Conservation (phyloP, 106 monocot species). For the Platanthera guangdongensis region DNA sequence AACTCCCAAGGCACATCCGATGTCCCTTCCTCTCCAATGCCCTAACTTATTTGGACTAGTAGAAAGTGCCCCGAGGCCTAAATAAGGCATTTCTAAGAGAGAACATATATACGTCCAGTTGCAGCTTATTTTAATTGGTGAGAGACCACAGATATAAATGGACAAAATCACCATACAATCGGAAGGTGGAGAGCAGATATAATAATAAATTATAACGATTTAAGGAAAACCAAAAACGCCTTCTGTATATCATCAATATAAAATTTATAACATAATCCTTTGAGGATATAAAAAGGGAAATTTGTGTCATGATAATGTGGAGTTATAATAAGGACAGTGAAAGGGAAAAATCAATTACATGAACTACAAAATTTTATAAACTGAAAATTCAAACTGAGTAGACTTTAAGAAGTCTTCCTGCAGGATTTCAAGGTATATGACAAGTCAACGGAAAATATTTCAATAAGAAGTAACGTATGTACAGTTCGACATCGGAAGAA, state of each 20-base stretch:
- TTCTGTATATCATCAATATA: not conserved
- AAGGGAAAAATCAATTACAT: not conserved
- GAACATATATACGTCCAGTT: not conserved
- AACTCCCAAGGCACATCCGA: slow-evolving; percentile 8
- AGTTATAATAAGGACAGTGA: not conserved
- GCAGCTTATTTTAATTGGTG: not conserved
- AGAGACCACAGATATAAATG: not conserved
- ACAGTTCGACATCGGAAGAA: not conserved
- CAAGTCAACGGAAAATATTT: not conserved
- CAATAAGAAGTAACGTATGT: not conserved
- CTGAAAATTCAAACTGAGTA: not conserved
- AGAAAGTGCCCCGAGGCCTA: slow-evolving; percentile 8
- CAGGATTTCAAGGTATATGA: not conserved
- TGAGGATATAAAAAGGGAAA: not conserved
- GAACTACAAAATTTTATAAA: not conserved
- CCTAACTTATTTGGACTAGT: slow-evolving; percentile 14
- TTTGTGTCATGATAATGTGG: not conserved
- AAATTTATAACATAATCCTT: not conserved
- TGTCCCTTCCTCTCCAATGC: slow-evolving; percentile 6
- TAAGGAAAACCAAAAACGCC: not conserved
- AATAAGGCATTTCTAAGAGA: slow-evolving; percentile 11
- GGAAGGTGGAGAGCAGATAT: not conserved
- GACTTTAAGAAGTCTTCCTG: not conserved
- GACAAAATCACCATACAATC: not conserved
- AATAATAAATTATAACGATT: not conserved